Evolutionary conservation across 495 filamentous ascomycete genomes (phyloP).

Genomic region (Astrocystis sublimbata): DNA sequence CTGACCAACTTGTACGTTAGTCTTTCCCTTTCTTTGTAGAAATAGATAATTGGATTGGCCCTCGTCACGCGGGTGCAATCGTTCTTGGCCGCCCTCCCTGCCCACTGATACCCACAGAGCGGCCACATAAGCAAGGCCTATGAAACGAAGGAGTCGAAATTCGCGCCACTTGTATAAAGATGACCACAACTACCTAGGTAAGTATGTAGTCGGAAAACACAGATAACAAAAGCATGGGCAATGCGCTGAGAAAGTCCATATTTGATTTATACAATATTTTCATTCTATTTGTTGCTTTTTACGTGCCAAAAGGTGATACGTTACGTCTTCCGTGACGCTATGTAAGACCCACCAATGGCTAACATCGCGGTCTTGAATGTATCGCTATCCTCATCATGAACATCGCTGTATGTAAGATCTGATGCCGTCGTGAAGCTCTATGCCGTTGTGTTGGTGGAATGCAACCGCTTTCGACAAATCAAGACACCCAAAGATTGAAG

Average conservation of each 20-base stretch:
- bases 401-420: neutral
- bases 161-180: neutral
- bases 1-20: no score
- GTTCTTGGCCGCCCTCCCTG: no score
- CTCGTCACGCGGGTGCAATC: no score
- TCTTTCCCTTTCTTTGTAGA: no score
- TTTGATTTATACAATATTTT: neutral
- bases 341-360: slow-evolving; percentile 3
- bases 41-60: no score
- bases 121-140: no score
- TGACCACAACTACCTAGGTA: no score
- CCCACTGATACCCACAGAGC: no score
- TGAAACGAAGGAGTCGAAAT: neutral
- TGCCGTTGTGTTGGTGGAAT: neutral
- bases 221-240: no score
- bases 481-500: neutral
- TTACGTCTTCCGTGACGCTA: neutral
- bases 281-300: neutral
- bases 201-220: no score
- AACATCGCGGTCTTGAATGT: neutral
- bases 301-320: neutral
- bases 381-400: slow-evolving; percentile 12
- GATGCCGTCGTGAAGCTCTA: slow-evolving; percentile 13
- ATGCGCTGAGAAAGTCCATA: neutral
- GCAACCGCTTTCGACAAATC: slow-evolving; percentile 8